Conservation (phyloP, 495 filamentous ascomycete species). For the Daldinia loculata region DNA sequence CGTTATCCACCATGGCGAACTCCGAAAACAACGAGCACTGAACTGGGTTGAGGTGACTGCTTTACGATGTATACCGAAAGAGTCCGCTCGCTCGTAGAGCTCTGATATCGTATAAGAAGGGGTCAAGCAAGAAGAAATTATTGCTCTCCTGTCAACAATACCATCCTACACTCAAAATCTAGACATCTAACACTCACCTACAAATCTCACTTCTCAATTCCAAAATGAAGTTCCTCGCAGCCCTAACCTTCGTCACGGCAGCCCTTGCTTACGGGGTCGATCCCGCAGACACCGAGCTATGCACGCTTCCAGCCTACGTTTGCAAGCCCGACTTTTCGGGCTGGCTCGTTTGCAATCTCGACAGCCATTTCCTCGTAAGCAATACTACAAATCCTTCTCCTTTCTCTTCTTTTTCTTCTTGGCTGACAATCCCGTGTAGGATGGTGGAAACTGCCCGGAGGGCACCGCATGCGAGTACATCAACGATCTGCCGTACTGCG, state of each 20-base stretch:
- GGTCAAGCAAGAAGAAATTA: background rate
- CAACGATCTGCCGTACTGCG: constrained; percentile 44
- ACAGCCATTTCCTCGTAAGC: constrained; percentile 50
- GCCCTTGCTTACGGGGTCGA: constrained; percentile 14
- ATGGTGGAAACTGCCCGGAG: constrained; percentile 34
- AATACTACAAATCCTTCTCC: constrained; percentile 9
- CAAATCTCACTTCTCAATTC: background rate
- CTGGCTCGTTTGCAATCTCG: constrained; percentile 50
- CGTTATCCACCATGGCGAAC: constrained; percentile 3
- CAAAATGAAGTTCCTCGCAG: constrained; percentile 30
- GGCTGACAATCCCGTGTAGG: constrained; percentile 29
- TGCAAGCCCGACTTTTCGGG: constrained; percentile 43
- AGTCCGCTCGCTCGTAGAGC: background rate
- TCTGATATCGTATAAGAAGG: background rate
- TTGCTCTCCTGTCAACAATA: background rate
- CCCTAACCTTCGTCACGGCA: constrained; percentile 20
- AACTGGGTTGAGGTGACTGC: background rate
- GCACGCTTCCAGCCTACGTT: constrained; percentile 32
- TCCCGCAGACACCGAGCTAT: background rate
- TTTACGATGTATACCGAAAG: background rate
- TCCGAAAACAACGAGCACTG: background rate
- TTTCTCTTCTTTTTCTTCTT: background rate
- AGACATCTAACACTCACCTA: background rate
- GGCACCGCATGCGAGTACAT: constrained; percentile 37
- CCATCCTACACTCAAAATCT: background rate